Evolutionary conservation across 169 alveolate species (phyloP), one percentile per base, ranked within the genome.

Genomic region (Plasmodium adleri): DNA sequence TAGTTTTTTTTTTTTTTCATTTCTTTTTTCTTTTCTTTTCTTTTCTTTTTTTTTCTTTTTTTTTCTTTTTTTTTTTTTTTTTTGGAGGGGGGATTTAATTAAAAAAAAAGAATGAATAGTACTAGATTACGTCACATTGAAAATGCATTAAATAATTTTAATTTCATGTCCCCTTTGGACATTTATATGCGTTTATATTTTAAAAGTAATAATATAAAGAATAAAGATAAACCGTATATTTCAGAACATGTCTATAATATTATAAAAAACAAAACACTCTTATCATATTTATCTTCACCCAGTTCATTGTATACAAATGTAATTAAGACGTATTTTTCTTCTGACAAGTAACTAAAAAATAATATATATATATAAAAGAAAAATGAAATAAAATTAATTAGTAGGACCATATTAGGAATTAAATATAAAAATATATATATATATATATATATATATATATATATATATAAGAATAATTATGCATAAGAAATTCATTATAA

Each of bases 161-260:
- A 70, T 64, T 85, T 85, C 56, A 47, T 71, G 60, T 59, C 92
- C 49, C 92, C 92, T 68, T 60, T 85, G 78, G 92, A 85, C 59
- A 85, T 85, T 22, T 85, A 85, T 74, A 85, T 85, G 92, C 92
- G 92, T 32, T 66, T 85, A 54, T 85, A 85, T 52, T 85, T 85
- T 56, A 85, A 85, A 73, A 73, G 88, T 17, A 85, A 85, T 52
- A 85, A 71, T 74, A 85, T 85, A 66, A 85, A 85, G 67, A 85
- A 52, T 8, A 70, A 28, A 12, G 92, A 85, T 54, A 85, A 85
- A 64, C 92, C 92, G 2, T 85, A 71, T 56, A 85, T 85, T 45
- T 70, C 92, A 45, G 92, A 85, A 52, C 92, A 85, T 28, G 92
- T 85, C 12, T 85, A 85, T 62, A 85, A 85, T 32, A 85, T 85